Percentiles rank a stretch among this genome's conserved stretches.
These are phyloP conservation scores for Gossypium stocksii DNA, from an alignment of 345 rosid species.

Conservation along the genomic window DNA sequence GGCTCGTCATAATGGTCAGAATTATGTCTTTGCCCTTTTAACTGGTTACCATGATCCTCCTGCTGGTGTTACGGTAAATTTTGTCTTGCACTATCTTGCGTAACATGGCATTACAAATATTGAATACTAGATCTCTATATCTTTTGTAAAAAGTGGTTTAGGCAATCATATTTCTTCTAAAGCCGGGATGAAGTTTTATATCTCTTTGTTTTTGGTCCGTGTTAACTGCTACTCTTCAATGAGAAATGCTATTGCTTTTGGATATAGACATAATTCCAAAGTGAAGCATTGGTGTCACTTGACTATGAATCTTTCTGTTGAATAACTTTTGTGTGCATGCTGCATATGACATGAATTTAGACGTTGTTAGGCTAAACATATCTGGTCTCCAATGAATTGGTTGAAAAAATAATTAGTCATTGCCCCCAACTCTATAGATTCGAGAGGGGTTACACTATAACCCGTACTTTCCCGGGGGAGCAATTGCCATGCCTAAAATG, in stretches of 20 bases:
- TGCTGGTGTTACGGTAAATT: conserved; percentile 80
- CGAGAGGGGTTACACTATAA: conserved; percentile 94
- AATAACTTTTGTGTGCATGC: not conserved
- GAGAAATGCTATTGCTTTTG: not conserved
- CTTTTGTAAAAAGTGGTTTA: not conserved
- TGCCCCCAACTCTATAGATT: conserved; percentile 39
- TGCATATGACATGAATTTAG: not conserved
- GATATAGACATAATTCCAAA: not conserved
- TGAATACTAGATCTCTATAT: not conserved
- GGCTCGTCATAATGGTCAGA: conserved; percentile 99
- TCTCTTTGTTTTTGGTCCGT: not conserved
- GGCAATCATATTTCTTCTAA: not conserved
- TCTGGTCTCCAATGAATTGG: not conserved
- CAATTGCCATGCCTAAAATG: conserved; percentile 99
- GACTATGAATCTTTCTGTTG: not conserved
- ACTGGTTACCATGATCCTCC: conserved; percentile 99
- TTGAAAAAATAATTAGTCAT: not conserved
- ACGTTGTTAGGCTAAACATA: not conserved
- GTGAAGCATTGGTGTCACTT: not conserved
- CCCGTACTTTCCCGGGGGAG: conserved; percentile 99
- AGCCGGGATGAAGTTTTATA: not conserved
- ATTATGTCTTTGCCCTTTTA: conserved; percentile 89
- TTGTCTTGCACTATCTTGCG: not conserved
- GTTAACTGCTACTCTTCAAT: not conserved
- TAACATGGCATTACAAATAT: not conserved